Conservation (phyloP, 2,329 filamentous ascomycete genomes). For the Macrophomina tecta region DNA sequence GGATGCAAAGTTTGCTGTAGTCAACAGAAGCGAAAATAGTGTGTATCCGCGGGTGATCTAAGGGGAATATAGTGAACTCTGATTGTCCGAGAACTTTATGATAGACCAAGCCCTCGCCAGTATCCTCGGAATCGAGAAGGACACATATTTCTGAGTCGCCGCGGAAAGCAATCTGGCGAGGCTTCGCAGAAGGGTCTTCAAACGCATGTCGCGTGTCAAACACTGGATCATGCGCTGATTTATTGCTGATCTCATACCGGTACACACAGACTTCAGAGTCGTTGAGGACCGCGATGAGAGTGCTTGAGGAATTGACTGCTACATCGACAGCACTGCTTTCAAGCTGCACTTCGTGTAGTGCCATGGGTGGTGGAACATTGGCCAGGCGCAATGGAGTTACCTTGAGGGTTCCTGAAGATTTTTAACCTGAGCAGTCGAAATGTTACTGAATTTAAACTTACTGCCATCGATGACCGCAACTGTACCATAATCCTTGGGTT, state of each 20-base stretch:
- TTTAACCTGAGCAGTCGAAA: conserved; percentile 29
- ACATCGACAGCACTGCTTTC: conserved; percentile 73
- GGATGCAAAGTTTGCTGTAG: conserved; percentile 17
- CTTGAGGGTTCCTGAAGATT: conserved; percentile 65
- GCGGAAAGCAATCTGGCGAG: conserved; percentile 57
- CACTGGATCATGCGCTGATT: conserved; percentile 50
- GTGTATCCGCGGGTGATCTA: not conserved
- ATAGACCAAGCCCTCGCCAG: conserved; percentile 28
- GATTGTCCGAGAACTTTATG: conserved; percentile 9
- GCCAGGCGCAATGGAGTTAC: conserved; percentile 83
- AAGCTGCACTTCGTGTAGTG: conserved; percentile 73
- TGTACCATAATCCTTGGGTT: conserved; percentile 78
- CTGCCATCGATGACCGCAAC: conserved; percentile 86
- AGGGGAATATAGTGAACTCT: conserved; percentile 2
- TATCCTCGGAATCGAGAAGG: conserved; percentile 43
- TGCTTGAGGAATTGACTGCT: conserved; percentile 61
- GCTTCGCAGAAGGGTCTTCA: conserved; percentile 30
- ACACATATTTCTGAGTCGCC: conserved; percentile 46
- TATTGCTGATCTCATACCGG: conserved; percentile 68
- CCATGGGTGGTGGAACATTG: conserved; percentile 93
- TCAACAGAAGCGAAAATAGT: conserved; percentile 26
- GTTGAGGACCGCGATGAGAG: conserved; percentile 73
- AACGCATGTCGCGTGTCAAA: conserved; percentile 31
- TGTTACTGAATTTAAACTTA: conserved; percentile 40
- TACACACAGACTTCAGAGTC: conserved; percentile 70